Evolutionary conservation across 2,329 filamentous ascomycete species (phyloP), one percentile per base, ranked within the genome.

Genomic region (Thyridium curvatum): DNA sequence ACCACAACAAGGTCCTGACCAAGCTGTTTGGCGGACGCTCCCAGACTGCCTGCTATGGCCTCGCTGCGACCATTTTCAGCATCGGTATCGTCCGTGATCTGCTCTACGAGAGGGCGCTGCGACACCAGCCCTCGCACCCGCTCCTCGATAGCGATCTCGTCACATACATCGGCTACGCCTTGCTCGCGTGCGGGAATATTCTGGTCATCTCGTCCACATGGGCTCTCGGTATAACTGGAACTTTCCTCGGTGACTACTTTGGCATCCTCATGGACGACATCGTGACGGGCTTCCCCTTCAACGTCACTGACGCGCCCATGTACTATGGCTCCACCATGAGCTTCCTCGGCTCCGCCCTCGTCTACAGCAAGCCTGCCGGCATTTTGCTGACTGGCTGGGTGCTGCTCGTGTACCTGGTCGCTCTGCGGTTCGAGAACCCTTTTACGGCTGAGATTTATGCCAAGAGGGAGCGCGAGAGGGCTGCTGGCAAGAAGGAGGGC

Each of bases 161-260:
- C 30, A 76, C 78, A 48, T 77, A 78, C 47, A 61, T 82, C 14
- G 87, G 86, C 32, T 83, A 82, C 46, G 74, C 68, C 4, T 77
- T 97, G 40, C 76, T 97, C 52, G 72, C 73, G 18, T 58, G 68
- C 30, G 93, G 93, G 42, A 96, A 95, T 62, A 64, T 84, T 37
- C 79, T 98, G 29, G 93, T 98, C 36, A 53, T 97, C 37, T 83
- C 84, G 28, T 93, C 86, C 44, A 97, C 94, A 66, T 96, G 82
- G 80, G 85, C 82, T 28, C 79, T 98, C 31, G 93, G 93, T 41
- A 79, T 98, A 54, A 96, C 89, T 1, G 93, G 93, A 46, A 98
- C 93, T 30, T 98, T 96, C 60, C 72, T 98, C 29, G 93, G 93
- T 52, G 93, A 98, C 69, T 98, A 98, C 72, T 98, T 97, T 59